Evolutionary conservation across 345 rosid genomes (phyloP), one percentile per base, ranked within the genome.

Genomic region (Cardamine occulta): DNA sequence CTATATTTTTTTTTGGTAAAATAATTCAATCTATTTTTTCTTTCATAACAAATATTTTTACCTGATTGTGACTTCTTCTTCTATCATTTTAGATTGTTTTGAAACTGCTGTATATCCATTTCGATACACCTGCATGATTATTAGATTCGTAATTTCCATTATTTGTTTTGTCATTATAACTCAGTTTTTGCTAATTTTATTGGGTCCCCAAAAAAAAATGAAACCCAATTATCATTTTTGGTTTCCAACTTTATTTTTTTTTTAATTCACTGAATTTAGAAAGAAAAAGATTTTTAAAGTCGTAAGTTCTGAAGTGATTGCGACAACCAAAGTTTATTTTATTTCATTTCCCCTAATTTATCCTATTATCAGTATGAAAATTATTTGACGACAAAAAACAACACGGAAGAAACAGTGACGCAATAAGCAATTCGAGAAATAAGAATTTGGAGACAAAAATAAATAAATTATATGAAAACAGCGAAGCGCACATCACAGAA

Each of bases 81-180:
- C 96, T 6, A 85, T 74, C 24, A 80, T 45, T 76, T 82, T 85
- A 23, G 85, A 64, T 82, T 84, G 88, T 77, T 87, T 93, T 24
- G 84, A 61, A 72, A 89, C 45, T 70, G 86, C 89, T 6, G 88
- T 85, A 64, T 89, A 91, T 68, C 97, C 96, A 55, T 89, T 87
- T 80, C 75, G 84, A 73, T 88, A 94, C 40, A 81, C 88, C 96
- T 94, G 87, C 78, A 76, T 17, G 31, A 42, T 73, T 51, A 14
- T 19, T 51, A 66, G 13, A 17, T 45, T 32, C 52, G 26, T 37
- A 37, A 24, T 51, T 11, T 17, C 23, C 51, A 28, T 24, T 45
- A 23, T 47, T n/a, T 45, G 21, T 17, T 42, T 6, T 54, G 2
- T 68, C 13, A 37, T 10, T 21, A n/a, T 13, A 54, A 48, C 56